Evolutionary conservation across 257 asterid species (phyloP), one percentile per base, ranked within the genome.

Genomic region (Solanum stenotomum): DNA sequence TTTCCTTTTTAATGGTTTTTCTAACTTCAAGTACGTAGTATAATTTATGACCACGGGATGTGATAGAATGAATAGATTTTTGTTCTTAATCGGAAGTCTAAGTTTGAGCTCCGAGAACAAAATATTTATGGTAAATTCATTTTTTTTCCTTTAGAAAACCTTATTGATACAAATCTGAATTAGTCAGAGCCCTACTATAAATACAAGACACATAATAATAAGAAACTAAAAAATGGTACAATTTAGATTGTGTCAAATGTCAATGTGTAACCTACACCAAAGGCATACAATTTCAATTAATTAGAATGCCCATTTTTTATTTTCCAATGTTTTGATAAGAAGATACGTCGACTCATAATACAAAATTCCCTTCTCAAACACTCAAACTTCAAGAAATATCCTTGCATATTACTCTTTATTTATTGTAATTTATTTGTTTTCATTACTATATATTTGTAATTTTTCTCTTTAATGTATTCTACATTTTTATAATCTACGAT

Each of bases 1-100:
- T 67, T 27, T 34, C 35, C 4, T 44, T 46, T 68, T 68, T 0
- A 12, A 68, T 6, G 16, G 38, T 0, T 29, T 70, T 70, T 1
- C 1, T 13, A 29, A 0, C 23, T 29, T 29, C 4, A 70, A 4
- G 1, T 11, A 16, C 6, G 35, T 4, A 34, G 5, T 14, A 6
- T 67, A 16, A 27, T 67, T 46, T 46, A 46, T 46, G 0, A 46
- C 13, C 56, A 46, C 56, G 0, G 7, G 56, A 46, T 46, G 20
- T 13, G 56, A 46, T 46, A 6, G 18, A 67, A 25, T 67, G 4
- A 67, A 23, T 63, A 63, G 4, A 25, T 4, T 65, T 11, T 65
- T 2, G 0, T 0, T 6, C 10, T 27, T 27, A 27, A 25, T 68
- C 1, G 3, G 0, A 65, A n/a, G 0, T 49, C 3, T 11, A 1